Evolutionary conservation across 2,329 filamentous ascomycete species (phyloP).

Genomic region (Clarireedia paspali): DNA sequence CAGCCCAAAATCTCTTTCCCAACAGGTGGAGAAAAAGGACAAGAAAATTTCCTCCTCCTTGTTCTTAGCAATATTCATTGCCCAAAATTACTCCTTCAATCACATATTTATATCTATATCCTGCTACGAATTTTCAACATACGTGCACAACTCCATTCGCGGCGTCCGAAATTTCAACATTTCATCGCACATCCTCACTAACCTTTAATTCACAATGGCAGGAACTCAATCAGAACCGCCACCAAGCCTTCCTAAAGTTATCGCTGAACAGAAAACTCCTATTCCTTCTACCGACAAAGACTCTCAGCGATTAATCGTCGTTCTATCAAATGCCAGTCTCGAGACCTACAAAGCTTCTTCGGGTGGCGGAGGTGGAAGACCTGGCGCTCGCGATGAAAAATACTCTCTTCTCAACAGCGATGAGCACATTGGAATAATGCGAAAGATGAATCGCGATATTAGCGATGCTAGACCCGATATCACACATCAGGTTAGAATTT

Average conservation of each 20-base stretch:
- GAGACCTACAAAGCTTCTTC: conserved; percentile 94
- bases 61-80: not conserved
- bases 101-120: too few species aligned
- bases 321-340: conserved; percentile 92
- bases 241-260: conserved; percentile 80
- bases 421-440: conserved; percentile 98
- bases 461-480: conserved; percentile 97
- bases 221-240: conserved; percentile 94
- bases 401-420: conserved; percentile 98
- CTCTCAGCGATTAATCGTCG: conserved; percentile 84
- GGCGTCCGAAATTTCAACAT: not conserved
- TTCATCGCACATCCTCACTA: not conserved
- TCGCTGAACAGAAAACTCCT: conserved; percentile 83
- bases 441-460: conserved; percentile 98
- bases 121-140: not conserved
- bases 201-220: conserved; percentile 33
- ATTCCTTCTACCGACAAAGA: conserved; percentile 85
- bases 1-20: not conserved
- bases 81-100: not conserved
- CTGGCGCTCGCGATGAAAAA: conserved; percentile 74
- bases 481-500: conserved; percentile 78
- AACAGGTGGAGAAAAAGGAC: not conserved
- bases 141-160: not conserved
- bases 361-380: conserved; percentile 57
- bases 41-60: not conserved